These are phyloP conservation scores for Ceratobasidium sp. DNA, from an alignment of 1,284 basidiomycete species.

Conservation along the genomic window DNA sequence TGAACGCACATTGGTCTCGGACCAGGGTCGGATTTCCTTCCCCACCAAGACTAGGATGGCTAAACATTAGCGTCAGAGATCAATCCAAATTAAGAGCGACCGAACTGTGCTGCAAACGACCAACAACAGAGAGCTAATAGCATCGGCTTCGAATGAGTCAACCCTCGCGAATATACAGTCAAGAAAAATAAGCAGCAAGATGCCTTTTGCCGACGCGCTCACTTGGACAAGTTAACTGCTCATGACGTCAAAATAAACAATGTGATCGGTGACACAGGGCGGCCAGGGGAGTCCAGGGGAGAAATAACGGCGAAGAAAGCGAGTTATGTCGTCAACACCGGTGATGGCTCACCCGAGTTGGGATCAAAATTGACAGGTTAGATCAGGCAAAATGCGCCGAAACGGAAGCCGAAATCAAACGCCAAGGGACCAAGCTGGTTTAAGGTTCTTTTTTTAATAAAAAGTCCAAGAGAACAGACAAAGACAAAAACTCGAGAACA, in stretches of 20 bases:
- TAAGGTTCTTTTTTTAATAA: not conserved
- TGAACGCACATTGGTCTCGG: not conserved
- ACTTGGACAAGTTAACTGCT: not conserved
- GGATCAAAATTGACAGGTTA: slow-evolving; percentile 15
- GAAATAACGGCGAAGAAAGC: not conserved
- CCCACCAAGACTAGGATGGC: not conserved
- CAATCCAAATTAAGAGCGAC: too few species aligned
- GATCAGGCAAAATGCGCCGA: not conserved
- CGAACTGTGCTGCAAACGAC: too few species aligned
- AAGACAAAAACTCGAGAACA: not conserved
- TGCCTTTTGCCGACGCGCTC: not conserved
- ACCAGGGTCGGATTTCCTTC: slow-evolving; percentile 9
- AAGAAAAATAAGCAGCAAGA: not conserved
- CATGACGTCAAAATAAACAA: slow-evolving; percentile 3
- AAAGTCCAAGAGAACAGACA: not conserved
- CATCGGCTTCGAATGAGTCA: slow-evolving; percentile 8
- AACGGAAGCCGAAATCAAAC: not conserved
- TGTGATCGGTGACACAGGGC: not conserved
- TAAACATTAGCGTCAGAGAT: not conserved
- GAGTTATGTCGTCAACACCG: slow-evolving; percentile 13
- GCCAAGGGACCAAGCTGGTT: not conserved
- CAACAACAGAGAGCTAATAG: too few species aligned
- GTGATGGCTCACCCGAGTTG: slow-evolving; percentile 31
- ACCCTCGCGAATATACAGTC: not conserved
- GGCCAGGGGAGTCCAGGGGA: not conserved